Percentiles rank a stretch among this genome's conserved stretches.
Evolutionary conservation across 2,329 filamentous ascomycete species (phyloP).

Genomic region (Fusarium sp.): DNA sequence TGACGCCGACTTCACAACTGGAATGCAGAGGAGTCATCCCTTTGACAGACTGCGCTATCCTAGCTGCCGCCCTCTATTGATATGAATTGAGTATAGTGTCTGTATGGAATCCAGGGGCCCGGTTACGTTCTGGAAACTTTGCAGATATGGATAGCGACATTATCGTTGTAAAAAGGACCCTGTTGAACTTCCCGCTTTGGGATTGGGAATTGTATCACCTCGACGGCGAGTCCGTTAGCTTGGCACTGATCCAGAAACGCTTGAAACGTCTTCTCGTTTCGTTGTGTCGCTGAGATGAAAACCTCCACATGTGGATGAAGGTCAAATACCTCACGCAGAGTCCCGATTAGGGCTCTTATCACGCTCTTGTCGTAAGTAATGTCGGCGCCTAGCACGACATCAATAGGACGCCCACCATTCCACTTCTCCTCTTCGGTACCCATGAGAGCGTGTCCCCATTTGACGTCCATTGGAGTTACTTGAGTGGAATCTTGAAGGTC

Average conservation of each 20-base stretch:
- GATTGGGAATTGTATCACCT: constrained; percentile 56
- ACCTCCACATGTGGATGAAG: constrained; percentile 66
- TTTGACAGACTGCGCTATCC: background rate
- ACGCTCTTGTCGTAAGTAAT: constrained; percentile 78
- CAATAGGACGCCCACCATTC: constrained; percentile 60
- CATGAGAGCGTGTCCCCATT: constrained; percentile 71
- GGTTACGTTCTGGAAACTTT: constrained; percentile 43
- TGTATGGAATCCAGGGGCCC: background rate
- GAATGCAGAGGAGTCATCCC: constrained; percentile 34
- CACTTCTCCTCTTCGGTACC: constrained; percentile 66
- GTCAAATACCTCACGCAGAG: constrained; percentile 69
- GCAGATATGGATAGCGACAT: constrained; percentile 67
- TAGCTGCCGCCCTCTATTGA: constrained; percentile 1
- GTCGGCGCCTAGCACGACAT: constrained; percentile 79
- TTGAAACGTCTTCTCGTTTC: constrained; percentile 76
- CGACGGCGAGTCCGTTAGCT: constrained; percentile 56
- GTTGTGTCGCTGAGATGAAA: constrained; percentile 75
- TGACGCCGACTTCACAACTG: constrained; percentile 26
- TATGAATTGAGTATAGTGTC: constrained; percentile 12
- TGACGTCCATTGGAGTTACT: constrained; percentile 65
- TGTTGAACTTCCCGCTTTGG: constrained; percentile 55
- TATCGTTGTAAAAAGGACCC: constrained; percentile 72
- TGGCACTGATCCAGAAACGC: constrained; percentile 70
- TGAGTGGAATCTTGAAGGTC: constrained; percentile 61
- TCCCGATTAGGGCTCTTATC: constrained; percentile 72